Evolutionary conservation across 2,329 filamentous ascomycete genomes (phyloP).

Genomic region (Penicillium sp.): DNA sequence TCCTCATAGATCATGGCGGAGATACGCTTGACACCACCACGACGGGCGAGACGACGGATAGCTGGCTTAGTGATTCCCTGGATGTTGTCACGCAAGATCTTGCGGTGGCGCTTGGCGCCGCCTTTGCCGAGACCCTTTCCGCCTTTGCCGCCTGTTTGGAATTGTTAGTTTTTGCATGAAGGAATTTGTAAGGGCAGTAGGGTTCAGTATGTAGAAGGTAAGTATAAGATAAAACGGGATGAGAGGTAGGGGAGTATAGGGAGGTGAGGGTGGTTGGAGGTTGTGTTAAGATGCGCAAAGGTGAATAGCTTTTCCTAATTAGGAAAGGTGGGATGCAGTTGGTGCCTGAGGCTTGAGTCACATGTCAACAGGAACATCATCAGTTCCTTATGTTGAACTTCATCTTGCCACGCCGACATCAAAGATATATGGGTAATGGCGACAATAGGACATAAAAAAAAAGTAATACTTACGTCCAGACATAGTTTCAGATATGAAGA

Average conservation of each 20-base stretch:
- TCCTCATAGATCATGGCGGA: slow-evolving; percentile 91
- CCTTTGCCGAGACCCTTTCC: slow-evolving; percentile 98
- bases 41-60: slow-evolving; percentile 96
- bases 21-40: slow-evolving; percentile 99
- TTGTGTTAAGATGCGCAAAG: slow-evolving; percentile 5
- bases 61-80: slow-evolving; percentile 99
- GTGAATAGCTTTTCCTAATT: slow-evolving; percentile 3
- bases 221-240: not conserved
- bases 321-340: slow-evolving; percentile 10
- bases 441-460: slow-evolving; percentile 3
- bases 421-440: not conserved
- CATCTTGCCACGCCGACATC: slow-evolving; percentile 5
- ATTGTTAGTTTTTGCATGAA: slow-evolving; percentile 14
- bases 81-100: slow-evolving; percentile 99
- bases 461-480: slow-evolving; percentile 41
- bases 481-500: slow-evolving; percentile 29
- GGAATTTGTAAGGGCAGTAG: not conserved
- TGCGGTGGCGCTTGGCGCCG: slow-evolving; percentile 97
- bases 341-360: slow-evolving; percentile 24
- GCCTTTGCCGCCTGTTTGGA: slow-evolving; percentile 75
- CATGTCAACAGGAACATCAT: slow-evolving; percentile 25
- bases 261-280: slow-evolving; percentile 2
- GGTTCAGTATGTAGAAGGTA: not conserved
- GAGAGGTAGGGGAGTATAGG: not conserved
- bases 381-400: slow-evolving; percentile 4